Percentiles rank a stretch among this genome's conserved stretches.
phyloP scores from a whole-genome alignment of 176 grass and related monocot species.

The Dactylis glomerata region DNA sequence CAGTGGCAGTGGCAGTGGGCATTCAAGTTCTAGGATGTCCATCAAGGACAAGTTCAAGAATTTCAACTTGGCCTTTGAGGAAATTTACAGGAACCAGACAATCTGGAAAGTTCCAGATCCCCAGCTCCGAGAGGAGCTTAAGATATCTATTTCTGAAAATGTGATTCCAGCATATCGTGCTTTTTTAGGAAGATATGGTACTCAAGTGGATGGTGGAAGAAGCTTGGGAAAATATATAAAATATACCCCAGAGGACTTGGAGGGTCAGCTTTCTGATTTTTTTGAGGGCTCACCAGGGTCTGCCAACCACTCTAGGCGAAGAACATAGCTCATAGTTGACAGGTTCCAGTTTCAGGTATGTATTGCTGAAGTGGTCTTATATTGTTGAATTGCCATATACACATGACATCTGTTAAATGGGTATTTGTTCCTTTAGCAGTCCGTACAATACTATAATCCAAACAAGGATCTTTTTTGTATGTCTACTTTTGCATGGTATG shows the following conservation, averaged over 20 bases:
- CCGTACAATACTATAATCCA: conserved; percentile 27
- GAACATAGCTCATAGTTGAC: conserved; percentile 47
- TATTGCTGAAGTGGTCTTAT: conserved; percentile 13
- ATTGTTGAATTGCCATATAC: conserved; percentile 18
- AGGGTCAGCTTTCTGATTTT: conserved; percentile 71
- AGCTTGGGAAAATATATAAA: conserved; percentile 67
- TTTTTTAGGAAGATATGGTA: conserved; percentile 79
- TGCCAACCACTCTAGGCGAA: conserved; percentile 54
- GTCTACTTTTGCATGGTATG: conserved; percentile 14
- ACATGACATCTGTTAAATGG: conserved; percentile 22
- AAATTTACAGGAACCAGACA: conserved; percentile 79
- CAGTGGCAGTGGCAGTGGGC: conserved; percentile 47
- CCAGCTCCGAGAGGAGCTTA: conserved; percentile 90
- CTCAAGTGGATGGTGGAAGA: conserved; percentile 70
- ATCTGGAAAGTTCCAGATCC: conserved; percentile 89
- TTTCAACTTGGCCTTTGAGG: conserved; percentile 92
- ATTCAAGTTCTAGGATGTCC: conserved; percentile 76
- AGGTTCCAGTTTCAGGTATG: conserved; percentile 38
- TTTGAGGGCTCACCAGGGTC: conserved; percentile 66
- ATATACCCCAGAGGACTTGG: conserved; percentile 89
- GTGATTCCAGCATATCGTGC: conserved; percentile 90
- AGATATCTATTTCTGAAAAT: conserved; percentile 89
- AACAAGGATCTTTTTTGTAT: conserved; percentile 9
- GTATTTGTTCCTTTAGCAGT: conserved; percentile 23
- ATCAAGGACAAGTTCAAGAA: conserved; percentile 91